Conservation (phyloP, 768 basidiomycete genomes). For the Suillus clintonianus region DNA sequence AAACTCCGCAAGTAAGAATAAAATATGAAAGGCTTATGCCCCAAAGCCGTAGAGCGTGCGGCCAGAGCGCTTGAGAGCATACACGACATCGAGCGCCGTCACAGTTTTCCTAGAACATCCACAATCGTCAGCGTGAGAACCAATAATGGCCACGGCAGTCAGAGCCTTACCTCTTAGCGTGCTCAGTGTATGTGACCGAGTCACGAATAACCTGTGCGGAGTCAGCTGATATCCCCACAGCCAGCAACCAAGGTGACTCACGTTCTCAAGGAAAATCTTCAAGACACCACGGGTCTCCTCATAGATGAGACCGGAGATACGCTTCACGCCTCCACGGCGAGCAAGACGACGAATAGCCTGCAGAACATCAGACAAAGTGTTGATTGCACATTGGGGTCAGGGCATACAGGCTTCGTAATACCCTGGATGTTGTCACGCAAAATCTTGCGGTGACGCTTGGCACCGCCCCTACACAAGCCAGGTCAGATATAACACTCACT, state of each 20-base stretch:
- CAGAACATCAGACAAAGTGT: constrained; percentile 58
- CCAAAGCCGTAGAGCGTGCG: constrained; percentile 85
- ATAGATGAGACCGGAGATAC: constrained; percentile 87
- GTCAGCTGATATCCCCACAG: constrained; percentile 8
- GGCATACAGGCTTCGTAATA: constrained; percentile 49
- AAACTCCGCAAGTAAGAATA: background rate
- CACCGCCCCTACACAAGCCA: constrained; percentile 35
- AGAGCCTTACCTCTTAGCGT: constrained; percentile 66
- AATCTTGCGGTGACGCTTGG: constrained; percentile 49
- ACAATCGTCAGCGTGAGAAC: constrained; percentile 6
- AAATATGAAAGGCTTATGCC: constrained; percentile 43
- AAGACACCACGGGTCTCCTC: constrained; percentile 92
- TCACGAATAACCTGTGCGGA: constrained; percentile 78
- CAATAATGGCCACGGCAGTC: background rate
- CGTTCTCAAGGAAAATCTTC: constrained; percentile 87
- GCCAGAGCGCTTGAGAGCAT: constrained; percentile 72
- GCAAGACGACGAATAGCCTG: constrained; percentile 81
- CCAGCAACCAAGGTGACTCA: constrained; percentile 40
- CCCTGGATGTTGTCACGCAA: constrained; percentile 53
- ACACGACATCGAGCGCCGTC: constrained; percentile 84
- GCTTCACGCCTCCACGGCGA: constrained; percentile 91
- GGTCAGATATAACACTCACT: constrained; percentile 10
- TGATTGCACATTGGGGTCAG: constrained; percentile 21
- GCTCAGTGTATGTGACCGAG: constrained; percentile 92
- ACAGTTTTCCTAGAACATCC: constrained; percentile 64